Evolutionary conservation across 257 asterid species (phyloP).

Genomic region (Parsonsia alboflavescens): DNA sequence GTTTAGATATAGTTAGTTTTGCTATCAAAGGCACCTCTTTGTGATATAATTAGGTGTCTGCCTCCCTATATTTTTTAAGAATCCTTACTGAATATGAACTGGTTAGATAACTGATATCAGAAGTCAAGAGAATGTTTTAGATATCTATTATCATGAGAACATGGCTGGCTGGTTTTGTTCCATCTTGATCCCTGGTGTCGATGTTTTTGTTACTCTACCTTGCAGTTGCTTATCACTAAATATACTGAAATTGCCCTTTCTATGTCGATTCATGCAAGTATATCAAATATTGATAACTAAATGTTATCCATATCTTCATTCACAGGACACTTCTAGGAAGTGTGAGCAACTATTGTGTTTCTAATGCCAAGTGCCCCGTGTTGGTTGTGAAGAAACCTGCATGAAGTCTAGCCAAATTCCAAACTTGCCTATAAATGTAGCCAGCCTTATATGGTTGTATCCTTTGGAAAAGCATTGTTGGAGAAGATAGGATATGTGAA

Average conservation of each 20-base stretch:
- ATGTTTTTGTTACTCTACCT: too few relatives aligned
- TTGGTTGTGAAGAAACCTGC: constrained; percentile 42
- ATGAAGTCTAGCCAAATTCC: not conserved
- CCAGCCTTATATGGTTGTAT: not conserved
- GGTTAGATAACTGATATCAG: too few relatives aligned
- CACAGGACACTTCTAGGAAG: constrained; percentile 34
- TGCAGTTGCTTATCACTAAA: not conserved
- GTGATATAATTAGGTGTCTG: too few relatives aligned
- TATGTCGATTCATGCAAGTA: not conserved
- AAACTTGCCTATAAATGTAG: constrained; percentile 2
- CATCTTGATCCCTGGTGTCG: too few relatives aligned
- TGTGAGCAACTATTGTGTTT: constrained; percentile 52
- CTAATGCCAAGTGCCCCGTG: constrained; percentile 51
- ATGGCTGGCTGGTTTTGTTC: too few relatives aligned
- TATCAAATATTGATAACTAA: not conserved
- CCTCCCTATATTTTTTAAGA: too few relatives aligned
- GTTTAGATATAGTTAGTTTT: too few relatives aligned
- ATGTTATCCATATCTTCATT: not conserved
- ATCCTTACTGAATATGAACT: too few relatives aligned
- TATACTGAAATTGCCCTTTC: not conserved
- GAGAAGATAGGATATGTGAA: too few relatives aligned
- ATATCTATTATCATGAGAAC: too few relatives aligned
- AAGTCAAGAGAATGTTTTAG: too few relatives aligned
- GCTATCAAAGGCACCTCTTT: too few relatives aligned
- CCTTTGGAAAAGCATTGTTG: not conserved